Conservation (phyloP, 1,284 basidiomycete species). For the Naganishia sp. region DNA sequence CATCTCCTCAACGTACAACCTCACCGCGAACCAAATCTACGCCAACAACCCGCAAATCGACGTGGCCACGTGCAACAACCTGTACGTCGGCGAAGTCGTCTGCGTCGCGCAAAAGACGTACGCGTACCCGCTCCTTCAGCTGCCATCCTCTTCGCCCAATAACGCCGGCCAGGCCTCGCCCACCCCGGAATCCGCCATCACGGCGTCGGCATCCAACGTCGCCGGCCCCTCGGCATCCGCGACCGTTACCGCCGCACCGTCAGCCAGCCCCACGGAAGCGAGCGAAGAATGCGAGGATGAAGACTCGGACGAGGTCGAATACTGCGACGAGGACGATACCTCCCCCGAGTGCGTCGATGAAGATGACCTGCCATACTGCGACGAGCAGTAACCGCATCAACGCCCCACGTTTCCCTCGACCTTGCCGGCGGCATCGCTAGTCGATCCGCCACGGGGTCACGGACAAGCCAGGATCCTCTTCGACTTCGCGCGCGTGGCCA, state of each 20-base stretch:
- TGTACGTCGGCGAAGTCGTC: slow-evolving; percentile 55
- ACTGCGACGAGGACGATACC: slow-evolving; percentile 27
- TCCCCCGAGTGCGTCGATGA: slow-evolving; percentile 29
- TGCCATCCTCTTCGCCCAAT: slow-evolving; percentile 5
- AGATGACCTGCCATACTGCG: slow-evolving; percentile 32
- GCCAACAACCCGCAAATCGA: slow-evolving; percentile 54
- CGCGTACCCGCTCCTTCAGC: slow-evolving; percentile 39
- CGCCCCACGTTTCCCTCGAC: background rate
- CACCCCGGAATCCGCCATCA: background rate
- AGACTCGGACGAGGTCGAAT: slow-evolving; percentile 11
- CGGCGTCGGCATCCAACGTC: background rate
- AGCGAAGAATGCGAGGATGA: too few species aligned
- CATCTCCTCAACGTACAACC: slow-evolving; percentile 46
- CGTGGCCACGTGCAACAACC: slow-evolving; percentile 51
- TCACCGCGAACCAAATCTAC: slow-evolving; percentile 48
- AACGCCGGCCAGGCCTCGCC: background rate
- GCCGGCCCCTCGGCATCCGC: background rate
- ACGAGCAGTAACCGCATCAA: slow-evolving; percentile 23
- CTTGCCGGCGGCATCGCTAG: too few species aligned
- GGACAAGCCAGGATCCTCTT: background rate
- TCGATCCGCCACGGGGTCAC: background rate
- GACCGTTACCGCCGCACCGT: slow-evolving; percentile 2
- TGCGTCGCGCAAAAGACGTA: slow-evolving; percentile 50
- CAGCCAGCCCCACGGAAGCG: background rate
- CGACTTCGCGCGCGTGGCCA: background rate